A percentile compares a stretch with the other conserved stretches of the same genome.
Evolutionary conservation across 225 moss, liverwort and hornwort genomes (phyloP).

Genomic region (Pleurozium schreberi): DNA sequence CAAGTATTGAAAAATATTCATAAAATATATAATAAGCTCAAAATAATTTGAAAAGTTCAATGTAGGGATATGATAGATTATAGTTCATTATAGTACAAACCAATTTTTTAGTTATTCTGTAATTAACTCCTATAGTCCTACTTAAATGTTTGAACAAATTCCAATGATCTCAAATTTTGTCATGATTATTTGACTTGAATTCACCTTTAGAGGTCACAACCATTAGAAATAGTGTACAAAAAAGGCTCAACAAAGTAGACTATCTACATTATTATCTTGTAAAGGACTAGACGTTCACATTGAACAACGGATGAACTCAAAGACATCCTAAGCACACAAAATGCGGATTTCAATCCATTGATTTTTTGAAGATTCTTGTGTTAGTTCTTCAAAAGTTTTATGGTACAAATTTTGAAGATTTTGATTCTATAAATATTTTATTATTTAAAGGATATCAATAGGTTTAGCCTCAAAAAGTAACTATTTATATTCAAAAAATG

Average conservation of each 20-base stretch:
- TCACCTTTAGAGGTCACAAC: not conserved
- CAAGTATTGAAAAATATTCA: too few relatives aligned
- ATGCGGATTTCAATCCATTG: rapidly evolving
- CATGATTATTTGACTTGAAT: rapidly evolving
- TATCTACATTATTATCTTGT: too few relatives aligned
- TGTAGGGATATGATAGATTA: not conserved
- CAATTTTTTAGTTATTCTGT: not conserved
- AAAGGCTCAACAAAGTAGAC: not conserved
- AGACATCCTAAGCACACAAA: not conserved
- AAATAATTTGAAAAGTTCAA: not conserved
- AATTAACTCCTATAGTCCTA: not conserved
- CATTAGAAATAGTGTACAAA: not conserved
- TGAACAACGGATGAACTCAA: rapidly evolving
- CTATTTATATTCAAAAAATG: not conserved
- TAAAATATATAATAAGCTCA: not conserved
- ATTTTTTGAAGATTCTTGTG: not conserved
- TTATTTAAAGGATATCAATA: not conserved
- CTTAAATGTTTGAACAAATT: not conserved
- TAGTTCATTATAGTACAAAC: not conserved
- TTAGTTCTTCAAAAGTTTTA: not conserved
- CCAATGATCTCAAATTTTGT: not conserved
- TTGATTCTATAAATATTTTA: not conserved
- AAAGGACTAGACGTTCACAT: too few relatives aligned
- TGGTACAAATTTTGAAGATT: not conserved
- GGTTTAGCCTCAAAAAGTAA: rapidly evolving